Conservation (phyloP, 371 early-diverging fungal genomes). For the Mortierella sp. region DNA sequence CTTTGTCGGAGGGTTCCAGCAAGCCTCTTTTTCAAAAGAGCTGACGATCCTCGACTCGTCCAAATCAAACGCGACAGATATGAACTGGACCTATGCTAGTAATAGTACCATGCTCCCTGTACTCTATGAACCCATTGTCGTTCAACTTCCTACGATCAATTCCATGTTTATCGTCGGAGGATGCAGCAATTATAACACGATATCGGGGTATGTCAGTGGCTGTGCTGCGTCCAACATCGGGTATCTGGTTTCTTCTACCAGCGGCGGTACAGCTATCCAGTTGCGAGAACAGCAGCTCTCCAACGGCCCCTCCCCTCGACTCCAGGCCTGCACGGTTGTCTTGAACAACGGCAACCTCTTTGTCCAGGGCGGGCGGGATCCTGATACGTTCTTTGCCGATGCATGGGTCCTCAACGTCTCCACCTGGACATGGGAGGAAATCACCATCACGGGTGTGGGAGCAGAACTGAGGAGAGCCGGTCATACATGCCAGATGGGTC, state of each 20-base stretch:
- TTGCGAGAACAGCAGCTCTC: no score
- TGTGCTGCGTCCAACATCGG: conserved; percentile 12
- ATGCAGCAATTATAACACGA: neutral
- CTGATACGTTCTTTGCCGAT: conserved; percentile 9
- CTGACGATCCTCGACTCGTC: conserved; percentile 21
- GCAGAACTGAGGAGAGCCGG: conserved; percentile 29
- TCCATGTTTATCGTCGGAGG: conserved; percentile 29
- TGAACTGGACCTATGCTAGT: conserved; percentile 9
- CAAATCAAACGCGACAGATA: neutral
- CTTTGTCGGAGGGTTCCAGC: conserved; percentile 26
- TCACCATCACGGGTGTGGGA: conserved; percentile 12
- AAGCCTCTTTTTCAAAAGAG: conserved; percentile 12
- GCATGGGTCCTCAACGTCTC: conserved; percentile 36
- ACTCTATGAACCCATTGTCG: conserved; percentile 25
- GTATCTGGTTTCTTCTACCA: conserved; percentile 18
- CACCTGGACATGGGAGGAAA: conserved; percentile 22
- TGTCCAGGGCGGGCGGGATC: conserved; percentile 32
- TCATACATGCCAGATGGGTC: conserved; percentile 40
- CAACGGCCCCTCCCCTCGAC: conserved; percentile 11
- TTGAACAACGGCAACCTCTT: conserved; percentile 32
- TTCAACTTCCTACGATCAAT: conserved; percentile 22
- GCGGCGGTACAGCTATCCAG: neutral
- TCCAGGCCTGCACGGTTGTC: conserved; percentile 19
- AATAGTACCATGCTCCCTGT: conserved; percentile 15
- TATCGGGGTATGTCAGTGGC: neutral